A percentile compares a stretch with the other conserved stretches of the same genome.
phyloP scores from a whole-genome alignment of 805 yeast genomes.

The Barnettozyma siamensis region DNA sequence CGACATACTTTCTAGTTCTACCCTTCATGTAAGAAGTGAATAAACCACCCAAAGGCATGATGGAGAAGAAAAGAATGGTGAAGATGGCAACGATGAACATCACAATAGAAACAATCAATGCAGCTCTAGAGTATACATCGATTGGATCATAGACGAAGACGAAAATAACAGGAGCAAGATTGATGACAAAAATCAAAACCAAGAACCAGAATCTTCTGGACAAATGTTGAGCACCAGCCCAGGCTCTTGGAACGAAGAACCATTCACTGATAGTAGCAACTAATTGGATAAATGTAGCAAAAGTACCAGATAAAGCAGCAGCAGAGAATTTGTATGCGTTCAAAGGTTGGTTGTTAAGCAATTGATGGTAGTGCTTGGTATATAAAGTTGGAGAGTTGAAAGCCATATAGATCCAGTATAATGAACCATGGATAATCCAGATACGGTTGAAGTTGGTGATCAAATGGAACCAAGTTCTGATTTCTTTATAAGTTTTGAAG shows the following conservation, averaged over 20 bases:
- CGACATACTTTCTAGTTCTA: constrained; percentile 79
- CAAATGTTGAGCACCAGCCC: constrained; percentile 99
- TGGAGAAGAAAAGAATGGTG: constrained; percentile 78
- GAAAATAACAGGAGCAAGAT: constrained; percentile 82
- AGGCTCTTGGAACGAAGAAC: constrained; percentile 93
- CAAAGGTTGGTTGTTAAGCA: constrained; percentile 78
- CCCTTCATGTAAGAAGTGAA: constrained; percentile 90
- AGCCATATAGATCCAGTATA: constrained; percentile 94
- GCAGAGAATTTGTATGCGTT: constrained; percentile 92
- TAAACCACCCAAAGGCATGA: constrained; percentile 96
- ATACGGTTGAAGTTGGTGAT: constrained; percentile 95
- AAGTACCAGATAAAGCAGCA: constrained; percentile 85
- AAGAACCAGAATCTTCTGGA: constrained; percentile 81
- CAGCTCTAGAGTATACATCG: constrained; percentile 60
- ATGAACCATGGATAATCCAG: constrained; percentile 87
- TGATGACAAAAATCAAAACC: constrained; percentile 55
- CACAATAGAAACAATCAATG: constrained; percentile 74
- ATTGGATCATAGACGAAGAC: constrained; percentile 77
- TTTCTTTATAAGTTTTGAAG: constrained; percentile 92
- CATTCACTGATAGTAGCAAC: constrained; percentile 88
- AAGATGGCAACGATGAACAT: constrained; percentile 84
- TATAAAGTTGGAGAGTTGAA: constrained; percentile 89
- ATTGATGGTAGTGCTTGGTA: constrained; percentile 80
- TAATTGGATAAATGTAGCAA: constrained; percentile 78
- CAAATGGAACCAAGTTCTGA: constrained; percentile 96